A percentile compares a stretch with the other conserved stretches of the same genome.
These are phyloP conservation scores for Penicillium coffeae DNA, from an alignment of 495 filamentous ascomycete species.

Conservation along the genomic window DNA sequence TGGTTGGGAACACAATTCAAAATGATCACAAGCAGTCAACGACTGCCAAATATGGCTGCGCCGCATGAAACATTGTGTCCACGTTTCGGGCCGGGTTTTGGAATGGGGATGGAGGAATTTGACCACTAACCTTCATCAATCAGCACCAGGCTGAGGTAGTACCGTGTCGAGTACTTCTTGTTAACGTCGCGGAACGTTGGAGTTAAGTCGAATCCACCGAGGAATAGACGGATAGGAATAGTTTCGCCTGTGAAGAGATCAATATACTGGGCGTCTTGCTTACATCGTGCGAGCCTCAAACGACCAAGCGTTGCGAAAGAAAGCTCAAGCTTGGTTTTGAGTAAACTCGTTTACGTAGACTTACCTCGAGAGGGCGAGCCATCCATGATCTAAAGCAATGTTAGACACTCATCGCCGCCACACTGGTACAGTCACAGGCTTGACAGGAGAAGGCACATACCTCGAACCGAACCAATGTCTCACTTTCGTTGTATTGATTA, in stretches of 20 bases:
- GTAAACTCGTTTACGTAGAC: conserved; percentile 1
- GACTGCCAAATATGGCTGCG: not conserved
- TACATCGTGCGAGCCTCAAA: too few relatives aligned
- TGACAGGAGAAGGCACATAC: conserved; percentile 42
- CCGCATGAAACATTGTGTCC: not conserved
- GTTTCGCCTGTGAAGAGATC: conserved; percentile 67
- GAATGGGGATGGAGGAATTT: not conserved
- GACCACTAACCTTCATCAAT: conserved; percentile 80
- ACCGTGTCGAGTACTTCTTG: conserved; percentile 98
- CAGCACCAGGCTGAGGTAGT: conserved; percentile 93
- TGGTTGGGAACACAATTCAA: not conserved
- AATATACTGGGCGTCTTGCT: conserved; percentile 13
- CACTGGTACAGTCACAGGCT: not conserved
- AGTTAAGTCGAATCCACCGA: conserved; percentile 95
- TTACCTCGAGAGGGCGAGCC: conserved; percentile 88
- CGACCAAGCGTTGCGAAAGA: too few relatives aligned
- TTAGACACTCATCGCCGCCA: conserved; percentile 14
- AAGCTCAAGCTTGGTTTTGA: too few relatives aligned
- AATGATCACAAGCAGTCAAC: not conserved
- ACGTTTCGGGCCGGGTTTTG: not conserved
- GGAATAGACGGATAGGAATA: conserved; percentile 95
- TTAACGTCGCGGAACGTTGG: conserved; percentile 99
- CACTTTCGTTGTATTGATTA: conserved; percentile 99
- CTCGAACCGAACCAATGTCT: conserved; percentile 97
- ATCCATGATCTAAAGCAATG: conserved; percentile 80